phyloP scores from a whole-genome alignment of 352 stramenopile species.

The Phytophthora sojae region DNA sequence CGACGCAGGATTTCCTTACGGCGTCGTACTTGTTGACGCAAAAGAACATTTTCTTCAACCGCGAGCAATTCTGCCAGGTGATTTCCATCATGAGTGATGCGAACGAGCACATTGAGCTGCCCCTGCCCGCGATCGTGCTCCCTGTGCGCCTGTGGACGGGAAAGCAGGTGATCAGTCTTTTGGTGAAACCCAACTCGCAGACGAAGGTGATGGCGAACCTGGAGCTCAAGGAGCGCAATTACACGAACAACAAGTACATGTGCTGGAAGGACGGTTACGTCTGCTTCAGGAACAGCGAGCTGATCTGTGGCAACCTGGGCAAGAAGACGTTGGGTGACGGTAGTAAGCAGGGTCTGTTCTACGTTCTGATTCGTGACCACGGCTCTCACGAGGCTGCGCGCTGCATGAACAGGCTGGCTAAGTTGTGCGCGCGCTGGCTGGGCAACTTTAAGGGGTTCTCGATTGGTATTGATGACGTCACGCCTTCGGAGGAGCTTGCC shows the following conservation, averaged over 20 bases:
- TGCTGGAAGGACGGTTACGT: constrained; percentile 99
- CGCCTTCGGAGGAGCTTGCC: constrained; percentile 94
- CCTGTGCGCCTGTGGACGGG: constrained; percentile 96
- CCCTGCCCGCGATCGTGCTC: constrained; percentile 72
- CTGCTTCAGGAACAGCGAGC: constrained; percentile 97
- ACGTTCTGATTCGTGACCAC: constrained; percentile 98
- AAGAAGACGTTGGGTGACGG: constrained; percentile 99
- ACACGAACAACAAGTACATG: constrained; percentile 95
- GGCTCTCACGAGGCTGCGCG: constrained; percentile 91
- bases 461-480: constrained; percentile 99
- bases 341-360: constrained; percentile 98
- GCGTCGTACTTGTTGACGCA: constrained; percentile 98
- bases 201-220: constrained; percentile 86
- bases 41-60: constrained; percentile 98
- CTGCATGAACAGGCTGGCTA: constrained; percentile 98
- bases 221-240: constrained; percentile 97
- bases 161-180: constrained; percentile 96
- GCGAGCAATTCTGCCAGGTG: constrained; percentile 96
- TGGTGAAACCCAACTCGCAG: constrained; percentile 91
- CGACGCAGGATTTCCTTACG: constrained; percentile 99
- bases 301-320: constrained; percentile 98
- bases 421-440: constrained; percentile 98
- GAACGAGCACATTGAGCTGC: constrained; percentile 95
- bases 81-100: constrained; percentile 96
- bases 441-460: constrained; percentile 98